Evolutionary conservation across 2,329 filamentous ascomycete species (phyloP), one percentile per base, ranked within the genome.

Genomic region (Metarhizium humberi): DNA sequence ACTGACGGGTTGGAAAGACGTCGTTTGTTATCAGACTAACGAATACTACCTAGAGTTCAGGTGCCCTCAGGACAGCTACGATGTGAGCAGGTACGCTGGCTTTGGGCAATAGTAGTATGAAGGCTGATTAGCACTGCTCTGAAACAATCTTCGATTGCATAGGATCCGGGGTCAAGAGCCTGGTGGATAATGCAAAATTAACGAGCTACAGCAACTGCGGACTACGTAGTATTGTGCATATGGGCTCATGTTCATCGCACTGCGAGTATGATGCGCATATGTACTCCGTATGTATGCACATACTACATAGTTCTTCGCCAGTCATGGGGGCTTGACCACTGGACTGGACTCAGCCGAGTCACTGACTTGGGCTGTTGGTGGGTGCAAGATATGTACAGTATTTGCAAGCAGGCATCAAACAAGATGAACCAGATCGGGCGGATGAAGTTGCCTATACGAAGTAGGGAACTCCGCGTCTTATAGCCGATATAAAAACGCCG

Each of bases 261-360:
- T 67, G 68, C 65, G 70, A 46, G 67, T 68, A 70, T 70, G 68
- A 67, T 67, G 61, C 66, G 67, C 68, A 70, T 70, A 68, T 64
- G 60, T 65, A 60, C 63, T 16, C 18, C n/a, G 25, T 32, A 34
- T 34, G 14, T n/a, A 30, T 11, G 48, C 14, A 16, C 18, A 50
- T 13, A 25, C 42, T 45, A 10, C 45, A n/a, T 11, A 25, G 25
- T 25, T 3, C 25, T 25, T 25, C n/a, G 8, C 18, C 43, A 6
- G 40, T 42, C 16, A 42, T 6, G 40, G 14, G n/a, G 40, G 32
- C 32, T 42, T 6, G 40, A 25, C 25, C 25, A 25, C 25, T 25
- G 11, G 40, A 42, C 40, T 42, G 40, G n/a, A 45, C 16, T 45
- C 16, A 8, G 42, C 7, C 16, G n/a, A 16, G 42, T 10, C 16